Base-by-base conservation (phyloP, 495 filamentous ascomycete genomes). In the Xylaria venustula region DNA sequence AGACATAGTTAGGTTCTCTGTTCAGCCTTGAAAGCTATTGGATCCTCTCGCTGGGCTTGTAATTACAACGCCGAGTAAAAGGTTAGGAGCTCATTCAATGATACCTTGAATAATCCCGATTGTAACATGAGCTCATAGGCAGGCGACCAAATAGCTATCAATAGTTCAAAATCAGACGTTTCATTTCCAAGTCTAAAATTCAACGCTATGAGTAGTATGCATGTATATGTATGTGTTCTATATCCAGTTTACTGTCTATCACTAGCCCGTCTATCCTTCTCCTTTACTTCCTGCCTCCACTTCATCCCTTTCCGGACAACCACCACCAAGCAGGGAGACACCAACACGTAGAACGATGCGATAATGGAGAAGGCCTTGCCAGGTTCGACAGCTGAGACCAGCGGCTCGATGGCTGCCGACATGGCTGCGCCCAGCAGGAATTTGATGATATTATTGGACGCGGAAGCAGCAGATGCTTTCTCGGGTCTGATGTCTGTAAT, bases 291-390 rank as follows among this genome's bases (percentile, higher is more conserved):
- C 56, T 36, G 62, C 3, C 67, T 61, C 67, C 67, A 69, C 22
- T 52, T 59, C 58, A 64, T 64, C 7, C 67, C 67, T 32, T 50
- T 64, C 48, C 45, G 51, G 50, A 58, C 19, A 23, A 69, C 28
- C 0, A 69, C 5, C 47, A 67, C 64, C 56, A 87, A 67, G 17
- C 83, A 69, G 1, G 85, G 84, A 23, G 78, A 77, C 1, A 79
- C 73, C 0, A 70, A 60, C 15, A 81, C 40, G 71, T 85, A 82
- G 3, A 85, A 70, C 3, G 81, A 63, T 0, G 82, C 80, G 55
- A 88, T 75, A 56, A 90, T 85, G 0, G 87, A 88, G 69, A 87
- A 89, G 32, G 85, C 85, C 82, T 87, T 89, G 0, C 87, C 85
- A n/a, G 80, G 71, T 3, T 84, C 85, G 79, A 89, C 88, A 3